phyloP scores from a whole-genome alignment of 75 land plant genomes.

The Chamaecyparis obtusa region DNA sequence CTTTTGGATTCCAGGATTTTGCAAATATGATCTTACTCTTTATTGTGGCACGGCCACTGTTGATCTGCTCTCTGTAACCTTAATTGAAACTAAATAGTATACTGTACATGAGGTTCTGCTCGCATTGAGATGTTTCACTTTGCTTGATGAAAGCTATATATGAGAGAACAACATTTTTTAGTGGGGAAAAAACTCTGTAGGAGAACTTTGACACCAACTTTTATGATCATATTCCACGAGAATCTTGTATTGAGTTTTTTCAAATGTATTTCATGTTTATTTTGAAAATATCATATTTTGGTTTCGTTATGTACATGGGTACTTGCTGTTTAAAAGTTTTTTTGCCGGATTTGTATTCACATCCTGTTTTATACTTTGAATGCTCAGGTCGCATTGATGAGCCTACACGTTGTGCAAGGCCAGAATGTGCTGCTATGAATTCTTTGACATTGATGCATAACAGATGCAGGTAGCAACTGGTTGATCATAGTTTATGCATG shows the following conservation, averaged over 20 bases:
- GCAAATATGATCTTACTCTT: neutral
- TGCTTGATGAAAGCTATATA: neutral
- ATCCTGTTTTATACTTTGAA: neutral
- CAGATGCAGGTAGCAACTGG: constrained; percentile 70
- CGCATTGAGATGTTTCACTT: neutral
- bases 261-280: neutral
- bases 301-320: neutral
- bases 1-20: neutral
- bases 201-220: no score
- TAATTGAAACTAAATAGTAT: neutral
- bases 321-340: neutral
- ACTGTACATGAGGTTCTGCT: neutral
- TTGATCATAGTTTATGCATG: neutral
- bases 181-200: no score
- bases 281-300: neutral
- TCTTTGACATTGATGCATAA: constrained; percentile 89
- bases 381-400: constrained; percentile 74
- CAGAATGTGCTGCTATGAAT: constrained; percentile 71
- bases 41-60: neutral
- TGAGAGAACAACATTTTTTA: no score
- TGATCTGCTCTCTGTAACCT: neutral
- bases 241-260: neutral
- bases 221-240: no score
- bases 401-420: constrained; percentile 67
- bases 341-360: neutral